Conservation (phyloP, 1,139 yeast species). For the Saccharomyces hybrid region DNA sequence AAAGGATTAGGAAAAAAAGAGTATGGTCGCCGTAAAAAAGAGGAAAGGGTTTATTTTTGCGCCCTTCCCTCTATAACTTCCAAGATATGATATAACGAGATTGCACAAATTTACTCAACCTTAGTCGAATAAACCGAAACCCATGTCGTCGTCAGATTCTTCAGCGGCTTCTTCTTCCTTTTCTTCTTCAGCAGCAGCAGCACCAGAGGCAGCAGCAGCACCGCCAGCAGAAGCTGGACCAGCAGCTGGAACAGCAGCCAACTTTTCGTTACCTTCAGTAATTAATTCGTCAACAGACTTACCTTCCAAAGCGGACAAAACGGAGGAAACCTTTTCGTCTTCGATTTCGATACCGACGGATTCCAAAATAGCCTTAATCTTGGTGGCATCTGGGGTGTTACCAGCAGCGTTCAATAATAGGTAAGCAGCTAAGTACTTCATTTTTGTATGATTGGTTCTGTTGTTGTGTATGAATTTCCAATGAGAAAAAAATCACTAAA, state of each 20-base stretch:
- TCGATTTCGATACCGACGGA: conserved; percentile 77
- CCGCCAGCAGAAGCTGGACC: conserved; percentile 67
- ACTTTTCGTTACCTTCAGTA: conserved; percentile 74
- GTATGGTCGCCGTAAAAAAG: neutral
- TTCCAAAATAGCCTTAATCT: conserved; percentile 62
- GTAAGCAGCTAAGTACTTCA: conserved; percentile 90
- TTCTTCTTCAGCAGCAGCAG: conserved; percentile 53
- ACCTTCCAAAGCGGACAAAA: conserved; percentile 69
- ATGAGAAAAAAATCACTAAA: neutral
- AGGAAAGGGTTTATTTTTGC: neutral
- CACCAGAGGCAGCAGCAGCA: conserved; percentile 49
- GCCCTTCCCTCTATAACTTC: neutral
- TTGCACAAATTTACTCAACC: neutral
- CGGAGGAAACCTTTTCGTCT: conserved; percentile 58
- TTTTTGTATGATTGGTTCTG: conserved; percentile 21
- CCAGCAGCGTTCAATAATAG: conserved; percentile 82
- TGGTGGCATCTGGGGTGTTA: conserved; percentile 69
- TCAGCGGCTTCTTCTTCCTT: conserved; percentile 52
- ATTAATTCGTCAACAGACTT: conserved; percentile 68
- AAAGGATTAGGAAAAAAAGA: neutral
- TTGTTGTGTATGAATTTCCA: neutral
- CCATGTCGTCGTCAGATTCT: conserved; percentile 71
- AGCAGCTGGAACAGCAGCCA: conserved; percentile 78
- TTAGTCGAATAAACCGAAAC: conserved; percentile 87
- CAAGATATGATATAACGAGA: neutral